Evolutionary conservation across 2,329 filamentous ascomycete species (phyloP).

Genomic region (Aureobasidium melanogenum): DNA sequence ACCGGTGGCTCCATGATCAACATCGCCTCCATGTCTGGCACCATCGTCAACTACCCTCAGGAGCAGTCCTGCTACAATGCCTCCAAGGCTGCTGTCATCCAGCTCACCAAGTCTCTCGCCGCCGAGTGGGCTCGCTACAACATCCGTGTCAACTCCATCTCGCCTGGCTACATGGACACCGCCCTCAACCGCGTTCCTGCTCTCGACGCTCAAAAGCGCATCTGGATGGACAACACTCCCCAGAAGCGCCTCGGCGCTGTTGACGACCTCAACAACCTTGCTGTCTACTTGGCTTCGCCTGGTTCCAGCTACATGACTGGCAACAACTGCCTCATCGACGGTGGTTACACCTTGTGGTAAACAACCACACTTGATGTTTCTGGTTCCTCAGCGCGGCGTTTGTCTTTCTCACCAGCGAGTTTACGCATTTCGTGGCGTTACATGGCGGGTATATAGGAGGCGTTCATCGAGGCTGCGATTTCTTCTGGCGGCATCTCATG

Average conservation of each 20-base stretch:
- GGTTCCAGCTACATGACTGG: constrained; percentile 70
- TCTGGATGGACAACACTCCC: constrained; percentile 66
- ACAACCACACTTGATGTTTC: neutral
- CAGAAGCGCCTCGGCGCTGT: constrained; percentile 64
- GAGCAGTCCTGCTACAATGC: constrained; percentile 79
- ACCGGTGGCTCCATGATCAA: constrained; percentile 67
- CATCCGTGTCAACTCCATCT: constrained; percentile 78
- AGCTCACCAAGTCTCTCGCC: constrained; percentile 70
- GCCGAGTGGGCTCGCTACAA: constrained; percentile 76
- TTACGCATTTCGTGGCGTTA: constrained; percentile 7
- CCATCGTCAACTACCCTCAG: constrained; percentile 48
- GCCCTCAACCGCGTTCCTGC: constrained; percentile 69
- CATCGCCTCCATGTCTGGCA: constrained; percentile 55
- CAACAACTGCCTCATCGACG: constrained; percentile 62
- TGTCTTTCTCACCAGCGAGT: neutral
- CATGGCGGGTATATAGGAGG: constrained; percentile 8
- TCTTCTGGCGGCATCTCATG: neutral
- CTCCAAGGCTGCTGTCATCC: constrained; percentile 71
- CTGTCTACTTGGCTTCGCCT: constrained; percentile 67
- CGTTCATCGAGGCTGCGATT: constrained; percentile 2
- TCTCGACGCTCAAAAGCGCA: constrained; percentile 72
- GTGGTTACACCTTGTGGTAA: constrained; percentile 55
- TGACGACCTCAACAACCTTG: constrained; percentile 69
- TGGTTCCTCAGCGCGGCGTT: constrained; percentile 7
- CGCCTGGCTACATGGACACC: constrained; percentile 80